Evolutionary conservation across 176 grass and related monocot genomes (phyloP).

Genomic region (Oropetium thomaeum): DNA sequence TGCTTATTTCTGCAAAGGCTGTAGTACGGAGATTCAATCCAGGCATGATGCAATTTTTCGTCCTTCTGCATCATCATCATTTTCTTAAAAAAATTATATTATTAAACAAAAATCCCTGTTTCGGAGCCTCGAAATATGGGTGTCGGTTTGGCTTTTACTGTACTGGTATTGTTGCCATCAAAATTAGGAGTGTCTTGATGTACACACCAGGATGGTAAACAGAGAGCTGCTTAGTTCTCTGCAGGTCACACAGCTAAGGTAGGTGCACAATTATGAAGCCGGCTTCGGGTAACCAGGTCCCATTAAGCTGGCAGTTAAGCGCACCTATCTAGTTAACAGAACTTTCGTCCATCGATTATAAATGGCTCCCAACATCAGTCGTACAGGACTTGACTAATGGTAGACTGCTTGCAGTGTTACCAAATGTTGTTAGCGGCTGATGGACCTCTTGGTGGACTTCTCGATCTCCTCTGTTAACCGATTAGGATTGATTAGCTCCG

Average conservation of each 20-base stretch:
- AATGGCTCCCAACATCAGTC: neutral
- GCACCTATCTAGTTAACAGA: slow-evolving; percentile 32
- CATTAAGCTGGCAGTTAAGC: slow-evolving; percentile 39
- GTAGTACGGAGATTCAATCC: neutral
- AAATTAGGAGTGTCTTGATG: neutral
- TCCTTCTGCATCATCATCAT: neutral
- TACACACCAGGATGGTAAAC: neutral
- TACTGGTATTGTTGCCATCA: neutral
- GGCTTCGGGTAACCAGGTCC: neutral
- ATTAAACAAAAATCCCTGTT: too few relatives aligned
- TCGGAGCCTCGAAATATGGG: too few relatives aligned
- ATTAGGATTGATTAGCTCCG: neutral
- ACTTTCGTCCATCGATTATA: slow-evolving; percentile 13
- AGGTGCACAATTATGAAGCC: slow-evolving; percentile 37
- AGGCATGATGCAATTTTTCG: neutral
- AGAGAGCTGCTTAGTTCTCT: slow-evolving; percentile 25
- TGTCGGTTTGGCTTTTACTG: neutral
- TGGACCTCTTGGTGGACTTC: neutral
- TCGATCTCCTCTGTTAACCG: neutral
- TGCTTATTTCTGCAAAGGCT: neutral
- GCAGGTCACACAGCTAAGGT: slow-evolving; percentile 13
- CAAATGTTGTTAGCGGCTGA: neutral
- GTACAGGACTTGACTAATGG: slow-evolving; percentile 18
- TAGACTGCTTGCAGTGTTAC: slow-evolving; percentile 4
- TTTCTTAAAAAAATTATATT: too few relatives aligned